Percentiles rank a stretch among this genome's conserved stretches.
Evolutionary conservation across 192 early-diverging fungal species (phyloP).

Genomic region (Coemansia sp.): DNA sequence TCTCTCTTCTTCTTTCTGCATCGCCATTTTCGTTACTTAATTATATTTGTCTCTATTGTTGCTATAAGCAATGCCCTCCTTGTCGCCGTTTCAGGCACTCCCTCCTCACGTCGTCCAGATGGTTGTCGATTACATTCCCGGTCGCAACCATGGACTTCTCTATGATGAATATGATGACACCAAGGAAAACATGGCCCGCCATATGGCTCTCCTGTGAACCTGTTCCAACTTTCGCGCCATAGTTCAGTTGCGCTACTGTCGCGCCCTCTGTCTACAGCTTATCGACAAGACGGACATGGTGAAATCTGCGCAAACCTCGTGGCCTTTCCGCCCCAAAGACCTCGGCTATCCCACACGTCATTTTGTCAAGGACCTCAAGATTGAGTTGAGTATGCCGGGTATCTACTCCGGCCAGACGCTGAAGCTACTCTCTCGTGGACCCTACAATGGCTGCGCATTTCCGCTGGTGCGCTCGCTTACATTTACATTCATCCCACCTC

Average conservation of each 20-base stretch:
- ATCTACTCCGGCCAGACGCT: neutral
- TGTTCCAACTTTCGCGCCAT: neutral
- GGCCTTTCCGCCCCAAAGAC: neutral
- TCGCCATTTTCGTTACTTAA: neutral
- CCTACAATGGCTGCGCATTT: neutral
- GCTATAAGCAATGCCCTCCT: neutral
- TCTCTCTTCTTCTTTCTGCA: constrained; percentile 5
- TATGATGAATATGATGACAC: neutral
- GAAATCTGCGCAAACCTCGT: neutral
- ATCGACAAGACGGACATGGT: neutral
- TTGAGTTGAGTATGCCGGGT: neutral
- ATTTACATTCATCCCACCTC: neutral
- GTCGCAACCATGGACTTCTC: neutral
- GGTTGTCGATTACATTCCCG: neutral
- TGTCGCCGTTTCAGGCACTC: neutral
- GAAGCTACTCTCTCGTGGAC: neutral
- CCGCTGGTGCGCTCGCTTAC: neutral
- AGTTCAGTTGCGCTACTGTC: neutral
- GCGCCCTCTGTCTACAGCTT: neutral
- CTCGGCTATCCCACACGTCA: neutral
- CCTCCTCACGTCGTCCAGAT: neutral
- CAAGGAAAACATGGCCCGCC: neutral
- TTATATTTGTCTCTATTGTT: neutral
- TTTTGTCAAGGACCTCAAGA: neutral
- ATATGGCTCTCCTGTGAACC: neutral